Evolutionary conservation across 345 rosid genomes (phyloP), one percentile per base, ranked within the genome.

Genomic region (Rhodamnia rubescens): DNA sequence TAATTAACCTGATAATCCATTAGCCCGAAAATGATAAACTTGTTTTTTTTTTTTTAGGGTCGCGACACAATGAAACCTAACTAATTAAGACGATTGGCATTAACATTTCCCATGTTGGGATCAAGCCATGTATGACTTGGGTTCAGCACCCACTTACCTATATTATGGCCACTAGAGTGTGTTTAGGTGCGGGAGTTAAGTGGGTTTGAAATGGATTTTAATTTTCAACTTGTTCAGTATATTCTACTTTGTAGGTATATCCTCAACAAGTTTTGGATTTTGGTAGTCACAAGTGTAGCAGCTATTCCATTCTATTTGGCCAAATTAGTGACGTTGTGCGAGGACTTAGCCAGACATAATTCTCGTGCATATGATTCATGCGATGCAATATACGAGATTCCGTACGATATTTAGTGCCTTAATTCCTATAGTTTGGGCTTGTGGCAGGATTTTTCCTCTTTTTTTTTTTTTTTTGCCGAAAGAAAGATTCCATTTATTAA

Each of bases 1-100:
- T n/a, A n/a, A n/a, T n/a, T n/a, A n/a, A n/a, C n/a, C n/a, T n/a
- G n/a, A n/a, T n/a, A n/a, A n/a, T n/a, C n/a, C n/a, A n/a, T n/a
- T n/a, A n/a, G n/a, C n/a, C n/a, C n/a, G n/a, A n/a, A n/a, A n/a
- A n/a, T n/a, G n/a, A n/a, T n/a, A n/a, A n/a, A n/a, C n/a, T n/a
- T n/a, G n/a, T n/a, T n/a, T n/a, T n/a, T n/a, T n/a, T n/a, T n/a
- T n/a, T n/a, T n/a, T n/a, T n/a, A n/a, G n/a, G n/a, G n/a, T n/a
- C n/a, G n/a, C n/a, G n/a, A n/a, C n/a, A n/a, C n/a, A n/a, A 61
- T 14, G 20, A 29, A 61, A 61, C 42, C 0, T 0, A 4, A 61
- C 74, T 61, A 14, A 29, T 29, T 61, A 29, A 61, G 74, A 61
- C 13, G 29, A 61, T 61, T 7, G 40, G 21, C 40, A 61, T 32